Base-by-base conservation (phyloP, 1,139 yeast genomes). In the Saccharomyces hybrid region DNA sequence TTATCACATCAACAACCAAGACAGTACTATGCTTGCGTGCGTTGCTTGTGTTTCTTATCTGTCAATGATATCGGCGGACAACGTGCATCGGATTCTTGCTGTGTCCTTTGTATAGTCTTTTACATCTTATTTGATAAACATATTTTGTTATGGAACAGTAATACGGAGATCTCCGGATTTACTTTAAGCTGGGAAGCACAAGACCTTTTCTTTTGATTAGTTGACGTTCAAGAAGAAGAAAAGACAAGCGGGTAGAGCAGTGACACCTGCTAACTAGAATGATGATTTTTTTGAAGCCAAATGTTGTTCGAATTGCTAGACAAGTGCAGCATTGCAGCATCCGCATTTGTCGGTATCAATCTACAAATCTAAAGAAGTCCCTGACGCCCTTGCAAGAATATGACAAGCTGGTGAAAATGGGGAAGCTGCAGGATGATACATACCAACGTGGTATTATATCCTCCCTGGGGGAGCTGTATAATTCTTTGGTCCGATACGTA, bases 401-500 rank as follows among this genome's bases (percentile, higher is more conserved):
- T 66, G 81, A 86, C 59, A 60, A 73, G 53, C 72, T 81, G 50
- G 88, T 86, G 7, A 68, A 73, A 16, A 58, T 72, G 16, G 83
- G 84, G 1, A 74, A 72, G 55, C 74, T 87, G 51, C 73, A 79
- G 54, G 84, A 82, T 60, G 95, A 87, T 66, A 81, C 80, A 31
- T 81, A 83, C 67, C 95, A 87, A 69, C 62, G 77, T 48, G 79
- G 80, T 44, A 84, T 86, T 55, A 78, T 87, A 48, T 66, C 78
- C 32, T 79, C 76, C 25, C 68, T 87, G 55, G 78, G 84, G 7
- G 68, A 70, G 3, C 69, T 87, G 14, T 86, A 86, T 64, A 67
- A 70, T 9, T 70, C 74, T 13, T 69, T 87, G 51, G 62, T 59
- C 1, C 53, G 60, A 0, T 87, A 87, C 62, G 58, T 62, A 1